Conservation (phyloP, 495 filamentous ascomycete species). For the Hypoxylon perforatum region DNA sequence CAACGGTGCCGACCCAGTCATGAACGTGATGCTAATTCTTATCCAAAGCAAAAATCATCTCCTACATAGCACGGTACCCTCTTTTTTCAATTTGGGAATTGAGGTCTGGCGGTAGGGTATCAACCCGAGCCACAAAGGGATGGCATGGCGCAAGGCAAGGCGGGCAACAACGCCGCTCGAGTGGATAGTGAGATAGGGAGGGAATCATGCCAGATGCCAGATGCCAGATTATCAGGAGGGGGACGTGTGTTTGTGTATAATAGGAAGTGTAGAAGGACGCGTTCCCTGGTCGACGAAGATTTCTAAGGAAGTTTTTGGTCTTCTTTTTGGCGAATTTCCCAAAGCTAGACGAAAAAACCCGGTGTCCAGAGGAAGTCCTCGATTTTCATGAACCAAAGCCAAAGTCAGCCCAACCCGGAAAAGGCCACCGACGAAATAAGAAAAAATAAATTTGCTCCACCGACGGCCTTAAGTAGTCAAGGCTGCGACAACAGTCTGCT, state of each 20-base stretch:
- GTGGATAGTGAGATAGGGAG: constrained; percentile 11
- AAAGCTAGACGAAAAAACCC: constrained; percentile 19
- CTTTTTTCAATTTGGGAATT: constrained; percentile 37
- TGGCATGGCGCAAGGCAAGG: constrained; percentile 19
- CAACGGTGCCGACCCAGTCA: constrained; percentile 28
- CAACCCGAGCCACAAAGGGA: constrained; percentile 40
- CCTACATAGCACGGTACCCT: constrained; percentile 37
- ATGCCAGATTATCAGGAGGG: background rate
- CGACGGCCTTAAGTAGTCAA: constrained; percentile 40
- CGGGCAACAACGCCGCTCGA: constrained; percentile 10
- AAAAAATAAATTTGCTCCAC: constrained; percentile 31
- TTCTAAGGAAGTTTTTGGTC: constrained; percentile 34
- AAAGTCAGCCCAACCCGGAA: constrained; percentile 35
- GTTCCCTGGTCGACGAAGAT: constrained; percentile 26
- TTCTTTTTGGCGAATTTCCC: constrained; percentile 27
- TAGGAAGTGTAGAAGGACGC: constrained; percentile 36
- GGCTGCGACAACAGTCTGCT: constrained; percentile 19
- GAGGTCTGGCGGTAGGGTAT: constrained; percentile 35
- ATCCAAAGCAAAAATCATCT: constrained; percentile 22
- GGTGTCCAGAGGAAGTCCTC: constrained; percentile 29
- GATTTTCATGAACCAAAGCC: constrained; percentile 22
- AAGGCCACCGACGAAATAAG: constrained; percentile 35
- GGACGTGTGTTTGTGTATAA: constrained; percentile 38
- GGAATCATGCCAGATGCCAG: constrained; percentile 5
- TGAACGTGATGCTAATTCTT: constrained; percentile 26